These are phyloP conservation scores for Microbotryum scabiosae DNA, from an alignment of 1,284 basidiomycete species.

Conservation along the genomic window DNA sequence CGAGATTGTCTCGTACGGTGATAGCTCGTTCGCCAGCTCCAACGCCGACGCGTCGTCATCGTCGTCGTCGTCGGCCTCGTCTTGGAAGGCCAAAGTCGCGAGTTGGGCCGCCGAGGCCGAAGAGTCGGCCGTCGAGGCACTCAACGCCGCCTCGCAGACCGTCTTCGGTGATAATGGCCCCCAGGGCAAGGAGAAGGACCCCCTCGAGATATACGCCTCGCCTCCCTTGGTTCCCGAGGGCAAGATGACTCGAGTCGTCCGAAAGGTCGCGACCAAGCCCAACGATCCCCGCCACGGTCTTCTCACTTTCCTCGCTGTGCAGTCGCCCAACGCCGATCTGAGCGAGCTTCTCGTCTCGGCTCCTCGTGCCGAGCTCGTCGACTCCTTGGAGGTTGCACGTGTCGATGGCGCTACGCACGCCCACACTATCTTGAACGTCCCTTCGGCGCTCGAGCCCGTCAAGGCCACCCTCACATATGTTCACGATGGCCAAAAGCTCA, in stretches of 20 bases:
- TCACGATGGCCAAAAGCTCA: slow-evolving; percentile 23
- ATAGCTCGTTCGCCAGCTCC: slow-evolving; percentile 23
- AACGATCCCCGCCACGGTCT: slow-evolving; percentile 27
- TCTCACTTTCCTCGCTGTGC: slow-evolving; percentile 22
- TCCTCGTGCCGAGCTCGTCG: slow-evolving; percentile 12
- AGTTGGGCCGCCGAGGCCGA: slow-evolving; percentile 13
- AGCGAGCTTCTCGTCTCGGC: slow-evolving; percentile 13
- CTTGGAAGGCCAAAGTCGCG: slow-evolving; percentile 19
- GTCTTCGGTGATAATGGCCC: slow-evolving; percentile 21
- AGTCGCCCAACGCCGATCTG: slow-evolving; percentile 1
- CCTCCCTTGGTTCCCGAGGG: slow-evolving; percentile 1
- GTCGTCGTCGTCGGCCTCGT: background rate
- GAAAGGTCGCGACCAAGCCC: background rate
- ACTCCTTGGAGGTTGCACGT: background rate
- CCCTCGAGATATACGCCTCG: slow-evolving; percentile 2
- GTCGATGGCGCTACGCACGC: slow-evolving; percentile 17
- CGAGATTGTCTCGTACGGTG: slow-evolving; percentile 30
- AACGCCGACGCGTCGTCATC: slow-evolving; percentile 11
- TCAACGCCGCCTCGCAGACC: slow-evolving; percentile 6
- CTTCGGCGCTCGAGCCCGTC: slow-evolving; percentile 20
- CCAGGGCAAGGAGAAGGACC: slow-evolving; percentile 2
- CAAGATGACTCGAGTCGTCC: background rate
- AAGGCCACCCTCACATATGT: slow-evolving; percentile 25
- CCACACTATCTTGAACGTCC: slow-evolving; percentile 18
- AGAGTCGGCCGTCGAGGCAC: background rate